Conservation (phyloP, 805 yeast species). For the Ogataea neopini region DNA sequence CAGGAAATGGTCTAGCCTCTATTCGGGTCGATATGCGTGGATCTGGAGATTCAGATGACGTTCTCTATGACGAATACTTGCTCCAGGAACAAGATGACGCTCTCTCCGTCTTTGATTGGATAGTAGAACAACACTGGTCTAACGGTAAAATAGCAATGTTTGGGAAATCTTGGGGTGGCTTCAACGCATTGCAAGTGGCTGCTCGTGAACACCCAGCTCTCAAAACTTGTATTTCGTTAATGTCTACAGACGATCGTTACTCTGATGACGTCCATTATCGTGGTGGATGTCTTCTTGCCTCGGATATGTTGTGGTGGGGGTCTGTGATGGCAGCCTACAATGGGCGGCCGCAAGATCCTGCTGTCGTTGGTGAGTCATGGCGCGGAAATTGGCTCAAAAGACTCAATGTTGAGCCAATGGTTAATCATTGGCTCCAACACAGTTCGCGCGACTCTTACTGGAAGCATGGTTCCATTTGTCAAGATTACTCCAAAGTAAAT, state of each 20-base stretch:
- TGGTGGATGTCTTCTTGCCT: slow-evolving; percentile 44
- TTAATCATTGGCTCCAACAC: slow-evolving; percentile 41
- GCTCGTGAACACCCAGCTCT: slow-evolving; percentile 46
- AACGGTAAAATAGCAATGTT: slow-evolving; percentile 45
- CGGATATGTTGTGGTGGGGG: slow-evolving; percentile 51
- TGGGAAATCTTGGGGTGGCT: slow-evolving; percentile 51
- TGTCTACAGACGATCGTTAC: slow-evolving; percentile 48
- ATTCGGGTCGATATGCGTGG: slow-evolving; percentile 49
- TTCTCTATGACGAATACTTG: slow-evolving; percentile 41
- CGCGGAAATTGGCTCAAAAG: slow-evolving; percentile 41
- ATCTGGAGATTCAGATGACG: slow-evolving; percentile 42
- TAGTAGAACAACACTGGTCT: slow-evolving; percentile 36
- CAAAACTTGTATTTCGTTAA: slow-evolving; percentile 42
- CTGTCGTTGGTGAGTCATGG: slow-evolving; percentile 40
- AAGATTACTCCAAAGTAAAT: slow-evolving; percentile 37
- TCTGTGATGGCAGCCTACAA: slow-evolving; percentile 44
- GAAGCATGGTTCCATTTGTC: slow-evolving; percentile 47
- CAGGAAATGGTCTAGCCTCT: slow-evolving; percentile 46
- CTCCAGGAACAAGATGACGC: slow-evolving; percentile 45
- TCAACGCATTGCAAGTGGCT: slow-evolving; percentile 45
- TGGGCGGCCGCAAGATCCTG: slow-evolving; percentile 47
- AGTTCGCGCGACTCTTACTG: slow-evolving; percentile 45
- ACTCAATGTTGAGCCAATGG: slow-evolving; percentile 39
- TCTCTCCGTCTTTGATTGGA: slow-evolving; percentile 6
- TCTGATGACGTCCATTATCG: slow-evolving; percentile 48